A percentile compares a stretch with the other conserved stretches of the same genome.
These are phyloP conservation scores for Brettanomyces sp. DNA, from an alignment of 805 yeast species.

Conservation along the genomic window DNA sequence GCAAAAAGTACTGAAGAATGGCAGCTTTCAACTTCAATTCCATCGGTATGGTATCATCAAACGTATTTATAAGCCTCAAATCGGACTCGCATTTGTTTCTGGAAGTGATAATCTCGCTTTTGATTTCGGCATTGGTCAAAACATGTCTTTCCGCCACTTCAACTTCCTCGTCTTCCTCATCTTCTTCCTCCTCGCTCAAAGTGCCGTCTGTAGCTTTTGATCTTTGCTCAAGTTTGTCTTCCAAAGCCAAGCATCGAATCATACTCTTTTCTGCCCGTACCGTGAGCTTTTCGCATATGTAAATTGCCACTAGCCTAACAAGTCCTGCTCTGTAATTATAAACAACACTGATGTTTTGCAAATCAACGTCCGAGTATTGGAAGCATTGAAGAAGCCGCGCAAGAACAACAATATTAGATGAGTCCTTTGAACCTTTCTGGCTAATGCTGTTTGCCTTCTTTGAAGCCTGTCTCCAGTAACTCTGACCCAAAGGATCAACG, in stretches of 20 bases:
- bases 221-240: background rate
- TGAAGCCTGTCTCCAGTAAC: conserved; percentile 8
- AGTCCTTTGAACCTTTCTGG: background rate
- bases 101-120: conserved; percentile 4
- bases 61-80: conserved; percentile 5
- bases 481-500: conserved; percentile 13
- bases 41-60: conserved; percentile 5
- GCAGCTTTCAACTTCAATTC: background rate
- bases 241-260: background rate
- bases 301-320: background rate
- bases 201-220: background rate
- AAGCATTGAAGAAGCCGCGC: background rate
- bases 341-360: background rate
- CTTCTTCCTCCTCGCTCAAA: background rate
- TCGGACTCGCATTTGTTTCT: conserved; percentile 8
- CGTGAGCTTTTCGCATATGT: background rate
- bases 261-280: background rate
- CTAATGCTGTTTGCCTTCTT: no score
- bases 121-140: background rate
- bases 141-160: background rate
- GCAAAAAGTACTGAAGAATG: conserved; percentile 12
- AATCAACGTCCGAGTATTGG: background rate
- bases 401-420: no score
- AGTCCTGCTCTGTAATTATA: background rate
- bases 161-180: background rate